Conservation (phyloP, 768 basidiomycete genomes). For the Calocybe indica region DNA sequence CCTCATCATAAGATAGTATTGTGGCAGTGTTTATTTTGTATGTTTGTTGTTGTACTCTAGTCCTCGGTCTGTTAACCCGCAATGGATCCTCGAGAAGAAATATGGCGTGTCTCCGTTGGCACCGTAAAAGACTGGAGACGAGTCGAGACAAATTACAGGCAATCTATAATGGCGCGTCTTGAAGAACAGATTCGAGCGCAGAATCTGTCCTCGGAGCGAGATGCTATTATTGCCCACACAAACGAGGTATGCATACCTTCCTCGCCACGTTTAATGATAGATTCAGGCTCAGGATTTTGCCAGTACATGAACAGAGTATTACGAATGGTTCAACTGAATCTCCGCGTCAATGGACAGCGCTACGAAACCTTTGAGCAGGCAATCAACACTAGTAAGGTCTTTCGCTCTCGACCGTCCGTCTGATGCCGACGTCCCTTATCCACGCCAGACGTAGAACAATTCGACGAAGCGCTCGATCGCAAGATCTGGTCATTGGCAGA, state of each 20-base stretch:
- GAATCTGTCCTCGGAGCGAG: constrained; percentile 36
- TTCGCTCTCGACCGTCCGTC: neutral
- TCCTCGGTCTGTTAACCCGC: no score
- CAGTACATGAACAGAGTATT: constrained; percentile 64
- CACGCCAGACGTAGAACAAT: constrained; percentile 62
- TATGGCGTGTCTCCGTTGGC: constrained; percentile 55
- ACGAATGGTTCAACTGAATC: constrained; percentile 57
- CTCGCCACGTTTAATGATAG: neutral
- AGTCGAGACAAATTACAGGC: constrained; percentile 47
- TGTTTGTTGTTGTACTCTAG: constrained; percentile 7
- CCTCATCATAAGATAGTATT: neutral
- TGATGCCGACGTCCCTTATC: constrained; percentile 1
- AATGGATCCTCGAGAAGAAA: constrained; percentile 38
- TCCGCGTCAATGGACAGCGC: constrained; percentile 77
- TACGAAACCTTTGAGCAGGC: constrained; percentile 53
- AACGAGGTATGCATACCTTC: constrained; percentile 34
- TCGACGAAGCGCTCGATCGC: constrained; percentile 83
- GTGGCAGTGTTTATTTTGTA: constrained; percentile 4
- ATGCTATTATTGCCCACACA: constrained; percentile 41
- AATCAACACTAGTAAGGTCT: constrained; percentile 26
- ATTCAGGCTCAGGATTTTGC: constrained; percentile 4
- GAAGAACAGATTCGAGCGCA: constrained; percentile 38
- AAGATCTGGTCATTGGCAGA: constrained; percentile 77
- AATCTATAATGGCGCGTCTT: constrained; percentile 38
- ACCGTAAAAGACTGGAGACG: constrained; percentile 62